These are phyloP conservation scores for Plasmopara viticola DNA, from an alignment of 352 stramenopile species.

Conservation along the genomic window DNA sequence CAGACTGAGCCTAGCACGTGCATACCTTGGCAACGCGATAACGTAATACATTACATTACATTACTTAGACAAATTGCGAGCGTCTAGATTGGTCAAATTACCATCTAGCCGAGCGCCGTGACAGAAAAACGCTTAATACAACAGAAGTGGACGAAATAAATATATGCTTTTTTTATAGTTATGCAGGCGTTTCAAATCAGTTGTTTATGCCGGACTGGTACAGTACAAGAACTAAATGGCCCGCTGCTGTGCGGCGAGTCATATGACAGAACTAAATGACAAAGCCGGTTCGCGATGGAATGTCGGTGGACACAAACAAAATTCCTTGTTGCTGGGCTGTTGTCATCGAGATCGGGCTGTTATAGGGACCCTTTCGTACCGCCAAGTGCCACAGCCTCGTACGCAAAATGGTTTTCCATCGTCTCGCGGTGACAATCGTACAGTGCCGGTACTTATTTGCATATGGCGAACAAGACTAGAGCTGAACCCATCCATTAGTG, in stretches of 20 bases:
- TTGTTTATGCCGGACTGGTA: neutral
- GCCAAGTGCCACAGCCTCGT: neutral
- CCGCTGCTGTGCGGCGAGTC: conserved; percentile 8
- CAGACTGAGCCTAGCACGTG: no score
- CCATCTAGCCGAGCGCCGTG: no score
- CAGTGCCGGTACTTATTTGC: neutral
- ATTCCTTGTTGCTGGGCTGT: conserved; percentile 7
- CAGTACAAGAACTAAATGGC: neutral
- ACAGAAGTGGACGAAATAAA: no score
- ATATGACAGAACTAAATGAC: conserved; percentile 11
- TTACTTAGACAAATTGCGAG: no score
- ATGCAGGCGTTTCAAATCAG: neutral
- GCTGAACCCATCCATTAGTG: conserved; percentile 7
- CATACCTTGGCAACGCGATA: no score
- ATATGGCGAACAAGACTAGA: neutral
- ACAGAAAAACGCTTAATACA: no score
- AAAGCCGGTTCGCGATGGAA: conserved; percentile 12
- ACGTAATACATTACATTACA: no score
- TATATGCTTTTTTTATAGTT: neutral
- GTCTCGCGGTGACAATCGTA: conserved; percentile 2
- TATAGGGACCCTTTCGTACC: neutral
- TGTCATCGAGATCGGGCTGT: neutral
- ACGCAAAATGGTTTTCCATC: neutral
- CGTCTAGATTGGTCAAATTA: no score
- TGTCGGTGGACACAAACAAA: conserved; percentile 27